These are phyloP conservation scores for Penicillium canescens DNA, from an alignment of 495 filamentous ascomycete species.

Conservation along the genomic window DNA sequence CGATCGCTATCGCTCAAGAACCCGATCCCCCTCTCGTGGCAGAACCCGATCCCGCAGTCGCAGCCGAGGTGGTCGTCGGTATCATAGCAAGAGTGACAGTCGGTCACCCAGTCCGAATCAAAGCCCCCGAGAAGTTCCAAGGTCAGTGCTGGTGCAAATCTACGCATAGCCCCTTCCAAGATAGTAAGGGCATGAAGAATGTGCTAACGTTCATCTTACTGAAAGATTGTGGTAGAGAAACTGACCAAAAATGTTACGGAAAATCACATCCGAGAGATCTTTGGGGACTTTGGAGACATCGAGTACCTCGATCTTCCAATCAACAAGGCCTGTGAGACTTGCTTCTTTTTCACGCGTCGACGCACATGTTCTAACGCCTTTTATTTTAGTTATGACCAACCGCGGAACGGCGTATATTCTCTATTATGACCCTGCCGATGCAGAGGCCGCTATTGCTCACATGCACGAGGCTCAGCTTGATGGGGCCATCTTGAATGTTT, in stretches of 20 bases:
- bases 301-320: conserved; percentile 84
- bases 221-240: conserved; percentile 91
- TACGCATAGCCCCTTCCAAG: background rate
- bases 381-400: conserved; percentile 73
- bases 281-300: conserved; percentile 84
- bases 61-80: conserved; percentile 37
- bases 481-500: conserved; percentile 83
- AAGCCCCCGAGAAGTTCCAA: conserved; percentile 56
- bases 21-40: conserved; percentile 41
- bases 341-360: background rate
- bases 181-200: background rate
- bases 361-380: background rate
- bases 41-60: conserved; percentile 37
- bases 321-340: conserved; percentile 73
- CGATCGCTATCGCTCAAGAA: conserved; percentile 39
- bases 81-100: conserved; percentile 47
- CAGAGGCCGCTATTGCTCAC: conserved; percentile 86
- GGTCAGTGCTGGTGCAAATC: conserved; percentile 32
- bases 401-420: conserved; percentile 94
- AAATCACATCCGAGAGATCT: conserved; percentile 86
- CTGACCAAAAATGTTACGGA: conserved; percentile 94
- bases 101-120: conserved; percentile 47
- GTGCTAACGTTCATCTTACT: background rate
- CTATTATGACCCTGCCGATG: conserved; percentile 73
- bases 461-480: conserved; percentile 99